Conservation (phyloP, 192 early-diverging fungal genomes). For the Cladochytrium replicatum region DNA sequence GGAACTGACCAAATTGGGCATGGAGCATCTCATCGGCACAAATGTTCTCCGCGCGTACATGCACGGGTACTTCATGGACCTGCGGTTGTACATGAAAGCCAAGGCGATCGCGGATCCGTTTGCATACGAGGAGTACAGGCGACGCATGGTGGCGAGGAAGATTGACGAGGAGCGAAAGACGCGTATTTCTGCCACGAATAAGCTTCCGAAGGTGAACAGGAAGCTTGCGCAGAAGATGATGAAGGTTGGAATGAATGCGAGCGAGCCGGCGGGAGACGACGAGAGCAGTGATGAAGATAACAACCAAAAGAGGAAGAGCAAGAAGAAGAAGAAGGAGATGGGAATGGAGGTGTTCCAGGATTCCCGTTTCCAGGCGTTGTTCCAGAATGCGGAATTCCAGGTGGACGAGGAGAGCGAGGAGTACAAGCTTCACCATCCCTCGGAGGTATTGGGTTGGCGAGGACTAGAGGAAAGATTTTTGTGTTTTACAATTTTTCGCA, state of each 20-base stretch:
- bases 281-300: constrained; percentile 23
- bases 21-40: constrained; percentile 88
- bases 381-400: constrained; percentile 84
- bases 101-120: constrained; percentile 94
- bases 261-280: constrained; percentile 27
- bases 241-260: constrained; percentile 30
- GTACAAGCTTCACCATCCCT: constrained; percentile 64
- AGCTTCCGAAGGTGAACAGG: constrained; percentile 88
- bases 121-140: constrained; percentile 84
- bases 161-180: constrained; percentile 75
- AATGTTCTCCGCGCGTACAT: constrained; percentile 91
- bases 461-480: no score
- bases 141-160: constrained; percentile 66
- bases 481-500: no score
- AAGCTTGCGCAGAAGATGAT: constrained; percentile 68
- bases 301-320: constrained; percentile 32
- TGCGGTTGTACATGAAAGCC: constrained; percentile 77
- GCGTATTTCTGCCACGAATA: constrained; percentile 77
- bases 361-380: constrained; percentile 76
- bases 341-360: constrained; percentile 52
- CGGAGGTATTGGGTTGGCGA: constrained; percentile 24
- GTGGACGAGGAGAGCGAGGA: constrained; percentile 75
- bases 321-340: constrained; percentile 22
- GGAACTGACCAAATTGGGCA: constrained; percentile 69
- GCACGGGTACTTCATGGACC: constrained; percentile 98